Evolutionary conservation across 140 eudicot genomes (phyloP).

Genomic region (Bidens hawaiensis): DNA sequence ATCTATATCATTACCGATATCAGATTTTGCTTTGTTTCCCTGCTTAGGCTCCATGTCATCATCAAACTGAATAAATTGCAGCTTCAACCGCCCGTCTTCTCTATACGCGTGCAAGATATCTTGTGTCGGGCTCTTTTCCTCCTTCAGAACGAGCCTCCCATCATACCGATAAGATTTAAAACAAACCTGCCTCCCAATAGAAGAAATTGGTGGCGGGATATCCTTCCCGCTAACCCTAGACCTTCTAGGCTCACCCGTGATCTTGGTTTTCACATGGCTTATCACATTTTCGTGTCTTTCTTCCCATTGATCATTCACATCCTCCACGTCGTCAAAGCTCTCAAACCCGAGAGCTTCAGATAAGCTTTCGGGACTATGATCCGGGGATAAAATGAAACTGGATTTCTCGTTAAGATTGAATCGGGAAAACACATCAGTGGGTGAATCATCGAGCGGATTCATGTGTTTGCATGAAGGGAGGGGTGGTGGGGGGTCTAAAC

Average conservation of each 20-base stretch:
- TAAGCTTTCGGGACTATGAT: conserved; percentile 38
- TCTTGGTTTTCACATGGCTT: conserved; percentile 16
- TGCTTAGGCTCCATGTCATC: conserved; percentile 41
- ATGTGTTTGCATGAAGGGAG: conserved; percentile 35
- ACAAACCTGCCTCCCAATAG: conserved; percentile 64
- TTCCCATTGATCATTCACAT: conserved; percentile 27
- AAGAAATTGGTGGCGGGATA: conserved; percentile 84
- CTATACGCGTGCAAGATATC: conserved; percentile 71
- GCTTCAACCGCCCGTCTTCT: conserved; percentile 77
- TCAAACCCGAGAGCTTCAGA: conserved; percentile 62
- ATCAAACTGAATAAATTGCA: conserved; percentile 57
- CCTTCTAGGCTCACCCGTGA: conserved; percentile 21
- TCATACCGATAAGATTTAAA: conserved; percentile 57
- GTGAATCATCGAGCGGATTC: conserved; percentile 7
- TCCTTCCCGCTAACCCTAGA: conserved; percentile 33
- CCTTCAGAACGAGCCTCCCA: conserved; percentile 78
- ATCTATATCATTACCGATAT: conserved; percentile 2
- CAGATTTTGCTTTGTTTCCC: conserved; percentile 20
- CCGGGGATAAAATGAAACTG: conserved; percentile 5
- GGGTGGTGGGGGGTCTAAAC: conserved; percentile 32
- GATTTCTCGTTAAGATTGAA: conserved; percentile 22
- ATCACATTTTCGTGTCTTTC: conserved; percentile 6
- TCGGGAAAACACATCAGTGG: conserved; percentile 29
- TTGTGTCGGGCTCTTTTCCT: conserved; percentile 52
- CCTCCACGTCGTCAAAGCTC: conserved; percentile 56